Conservation (phyloP, 306 rosid species). For the Hippophae tibetana region DNA sequence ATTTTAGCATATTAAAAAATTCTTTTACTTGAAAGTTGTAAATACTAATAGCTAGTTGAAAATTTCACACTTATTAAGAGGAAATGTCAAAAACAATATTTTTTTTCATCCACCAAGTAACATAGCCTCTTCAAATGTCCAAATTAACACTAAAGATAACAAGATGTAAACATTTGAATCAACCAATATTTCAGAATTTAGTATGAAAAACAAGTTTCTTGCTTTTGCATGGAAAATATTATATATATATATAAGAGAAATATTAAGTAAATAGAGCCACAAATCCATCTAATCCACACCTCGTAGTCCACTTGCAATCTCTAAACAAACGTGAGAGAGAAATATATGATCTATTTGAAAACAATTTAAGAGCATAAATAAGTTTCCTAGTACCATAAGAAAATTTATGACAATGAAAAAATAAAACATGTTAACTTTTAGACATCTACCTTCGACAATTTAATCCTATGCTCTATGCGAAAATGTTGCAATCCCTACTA, state of each 20-base stretch:
- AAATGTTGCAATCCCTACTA: conserved; percentile 69
- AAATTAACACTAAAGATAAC: no score
- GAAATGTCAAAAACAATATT: not conserved
- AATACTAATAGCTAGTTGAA: no score
- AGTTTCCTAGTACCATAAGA: conserved; percentile 1
- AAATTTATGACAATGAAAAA: conserved; percentile 8
- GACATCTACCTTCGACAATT: conserved; percentile 59
- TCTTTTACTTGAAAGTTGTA: not conserved
- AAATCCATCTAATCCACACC: conserved; percentile 28
- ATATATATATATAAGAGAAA: no score
- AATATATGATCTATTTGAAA: conserved; percentile 82
- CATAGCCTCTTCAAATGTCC: no score
- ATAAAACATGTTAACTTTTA: conserved; percentile 1
- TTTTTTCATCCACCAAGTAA: no score
- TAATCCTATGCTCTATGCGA: conserved; percentile 77
- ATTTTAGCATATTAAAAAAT: not conserved
- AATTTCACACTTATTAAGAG: not conserved
- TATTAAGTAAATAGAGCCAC: no score
- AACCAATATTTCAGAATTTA: no score
- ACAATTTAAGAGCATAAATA: conserved; percentile 18
- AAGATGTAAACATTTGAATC: no score
- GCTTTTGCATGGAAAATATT: no score
- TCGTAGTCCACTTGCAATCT: conserved; percentile 94
- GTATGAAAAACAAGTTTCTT: no score
- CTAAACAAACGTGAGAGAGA: conserved; percentile 82